Conservation (phyloP, 1,284 basidiomycete genomes). For the Macrocystidia cucumis region DNA sequence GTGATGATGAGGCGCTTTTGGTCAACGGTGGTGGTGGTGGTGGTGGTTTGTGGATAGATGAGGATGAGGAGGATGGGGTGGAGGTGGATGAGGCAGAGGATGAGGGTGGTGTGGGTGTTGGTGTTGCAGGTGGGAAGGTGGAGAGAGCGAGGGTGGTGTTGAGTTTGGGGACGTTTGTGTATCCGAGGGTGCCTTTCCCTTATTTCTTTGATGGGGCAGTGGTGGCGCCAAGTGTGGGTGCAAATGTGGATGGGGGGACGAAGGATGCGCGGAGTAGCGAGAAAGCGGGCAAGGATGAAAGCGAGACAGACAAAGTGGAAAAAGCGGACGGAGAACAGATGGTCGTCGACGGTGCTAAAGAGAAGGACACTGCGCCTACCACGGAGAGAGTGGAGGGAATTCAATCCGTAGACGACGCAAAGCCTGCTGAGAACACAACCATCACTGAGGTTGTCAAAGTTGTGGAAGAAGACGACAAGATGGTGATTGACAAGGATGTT, state of each 20-base stretch:
- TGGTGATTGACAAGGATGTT: no score
- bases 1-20: no score
- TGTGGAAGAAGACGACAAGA: no score
- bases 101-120: not conserved
- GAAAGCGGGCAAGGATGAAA: slow-evolving; percentile 10
- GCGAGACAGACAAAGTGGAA: slow-evolving; percentile 7
- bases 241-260: slow-evolving; percentile 8
- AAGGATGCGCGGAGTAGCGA: slow-evolving; percentile 9
- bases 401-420: not conserved
- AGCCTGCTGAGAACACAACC: slow-evolving; percentile 5
- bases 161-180: slow-evolving; percentile 56
- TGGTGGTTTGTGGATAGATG: no score
- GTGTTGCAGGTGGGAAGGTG: not conserved
- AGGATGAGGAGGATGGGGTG: no score
- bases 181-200: slow-evolving; percentile 44
- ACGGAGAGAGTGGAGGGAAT: slow-evolving; percentile 8
- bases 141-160: not conserved
- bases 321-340: slow-evolving; percentile 12
- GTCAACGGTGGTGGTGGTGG: no score
- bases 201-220: slow-evolving; percentile 32
- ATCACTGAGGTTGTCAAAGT: slow-evolving; percentile 9
- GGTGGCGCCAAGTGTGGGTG: slow-evolving; percentile 13
- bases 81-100: no score
- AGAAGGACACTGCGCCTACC: slow-evolving; percentile 1
- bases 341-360: slow-evolving; percentile 5